Evolutionary conservation across 2,329 filamentous ascomycete genomes (phyloP), one percentile per base, ranked within the genome.

Genomic region (Dactylellina haptotyla): DNA sequence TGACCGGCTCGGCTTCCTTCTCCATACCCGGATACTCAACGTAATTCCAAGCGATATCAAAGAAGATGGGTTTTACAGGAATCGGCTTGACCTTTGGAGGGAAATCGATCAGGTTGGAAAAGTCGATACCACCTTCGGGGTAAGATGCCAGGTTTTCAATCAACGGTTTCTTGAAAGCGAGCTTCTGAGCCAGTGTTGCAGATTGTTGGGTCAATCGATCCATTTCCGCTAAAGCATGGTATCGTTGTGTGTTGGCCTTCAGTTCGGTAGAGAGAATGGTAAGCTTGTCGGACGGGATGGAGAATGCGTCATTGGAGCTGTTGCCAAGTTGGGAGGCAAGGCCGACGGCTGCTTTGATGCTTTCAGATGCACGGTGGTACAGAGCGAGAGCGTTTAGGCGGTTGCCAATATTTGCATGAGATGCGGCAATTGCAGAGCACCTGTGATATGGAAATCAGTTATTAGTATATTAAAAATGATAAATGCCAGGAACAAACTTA

Each of bases 21-120:
- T 80, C 79, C 30, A 81, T 77, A 32, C 88, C 88, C 0, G 93
- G 93, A 79, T 99, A 99, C 53, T 92, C 88, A 75, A 99, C 93
- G 80, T 97, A 98, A 80, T 98, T 98, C 91, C 92, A 99, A 8
- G 95, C 95, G 5, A 97, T 90, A 79, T 99, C 95, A 70, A 98
- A 87, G 84, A 98, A 98, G 32, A 98, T 85, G 26, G 95, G 95
- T 83, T 99, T 99, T 58, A 97, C 90, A 0, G 95, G 93, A 39
- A 98, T 88, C 1, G 90, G 86, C 75, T 91, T 88, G 76, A 97
- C 83, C 79, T 88, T 90, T 0, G 94, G 93, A 10, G 95, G 95
- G 80, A 93, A 97, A 3, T 88, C 87, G 50, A 98, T 93, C 25
- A 99, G 83, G 76, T 94, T 94, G 43, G 84, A 84, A 25, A 97